Evolutionary conservation across 805 yeast species (phyloP), one percentile per base, ranked within the genome.

Genomic region (Alloascoidea hylecoeti): DNA sequence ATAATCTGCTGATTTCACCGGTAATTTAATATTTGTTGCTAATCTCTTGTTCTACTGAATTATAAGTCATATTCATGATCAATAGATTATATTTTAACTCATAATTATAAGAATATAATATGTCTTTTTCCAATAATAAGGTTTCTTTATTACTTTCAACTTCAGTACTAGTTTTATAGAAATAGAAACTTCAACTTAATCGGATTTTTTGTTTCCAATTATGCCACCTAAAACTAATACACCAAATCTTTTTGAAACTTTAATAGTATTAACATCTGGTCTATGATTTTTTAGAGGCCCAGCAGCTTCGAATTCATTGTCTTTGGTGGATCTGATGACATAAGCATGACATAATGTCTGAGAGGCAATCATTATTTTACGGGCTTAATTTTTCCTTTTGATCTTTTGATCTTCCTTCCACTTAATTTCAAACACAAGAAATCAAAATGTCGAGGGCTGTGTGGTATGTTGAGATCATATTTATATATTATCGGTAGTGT

Each of bases 1-100:
- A 19, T 85, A 57, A 4, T 69, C 66, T 0, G 96, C 95, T 40
- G 73, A 73, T 42, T 77, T 74, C 17, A 92, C 63, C 0, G 99
- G 96, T 2, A 89, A 63, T 39, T 81, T 81, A 5, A 88, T 73
- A 0, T 88, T 73, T 4, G 79, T 66, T 38, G 75, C 66, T 16
- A 92, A 58, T 3, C 66, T 49, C 3, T 64, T 61, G 15, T 88
- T 73, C 98, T 3, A 92, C 73, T 15, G 66, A 61, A 3, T 63
- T 51, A 42, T 75, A 84, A 19, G 56, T 50, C 16, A 48, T 38
- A 2, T 30, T 19, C n/a, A 30, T 38, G 4, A 48, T 44, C 5
- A 37, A 14, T 15, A 37, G 45, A 16, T 36, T 41, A 36, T n/a
- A 45, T 41, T 3, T 41, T 38, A 1, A 59, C 44, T 17, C 53